Evolutionary conservation across 148 eudicot genomes (phyloP), one percentile per base, ranked within the genome.

Genomic region (Agrostemma githago): DNA sequence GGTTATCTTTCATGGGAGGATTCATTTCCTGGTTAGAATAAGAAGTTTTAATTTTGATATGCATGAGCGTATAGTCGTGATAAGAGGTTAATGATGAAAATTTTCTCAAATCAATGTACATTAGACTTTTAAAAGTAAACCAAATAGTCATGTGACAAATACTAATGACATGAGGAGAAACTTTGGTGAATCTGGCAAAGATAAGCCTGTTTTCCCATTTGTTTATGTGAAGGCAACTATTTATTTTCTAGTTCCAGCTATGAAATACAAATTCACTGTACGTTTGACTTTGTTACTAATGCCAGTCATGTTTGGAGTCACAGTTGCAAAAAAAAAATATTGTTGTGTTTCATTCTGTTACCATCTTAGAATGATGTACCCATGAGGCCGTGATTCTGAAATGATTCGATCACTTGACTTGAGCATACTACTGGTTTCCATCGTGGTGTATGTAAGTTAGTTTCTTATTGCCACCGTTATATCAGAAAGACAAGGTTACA

Each of bases 51-150:
- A 66, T 12, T 42, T 34, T 40, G 41, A 8, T 43, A 26, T n/a
- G 70, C 70, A 14, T 64, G 68, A 64, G 19, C 41, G 21, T 16
- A 9, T 34, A 64, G 20, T 1, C 19, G 8, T 54, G 20, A 56
- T 56, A 15, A 34, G 61, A 71, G 72, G 62, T 54, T 51, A 66
- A 19, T 61, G 68, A 73, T 72, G 26, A 20, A 43, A 21, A 62
- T 17, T 21, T 39, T 44, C 62, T 2, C 12, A 37, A 54, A 34
- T 41, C 11, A 21, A 9, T 37, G 21, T 41, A 34, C 6, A 2
- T 63, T 5, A 19, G 26, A 8, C 38, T 26, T 63, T 20, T 8
- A 39, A 63, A 73, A 14, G 9, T 42, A 1, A 62, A 11, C 15
- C 34, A n/a, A 72, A 2, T 61, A 4, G 58, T 1, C 21, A 11